Evolutionary conservation across 1,284 basidiomycete species (phyloP).

Genomic region (Pseudozyma hubeiensis): DNA sequence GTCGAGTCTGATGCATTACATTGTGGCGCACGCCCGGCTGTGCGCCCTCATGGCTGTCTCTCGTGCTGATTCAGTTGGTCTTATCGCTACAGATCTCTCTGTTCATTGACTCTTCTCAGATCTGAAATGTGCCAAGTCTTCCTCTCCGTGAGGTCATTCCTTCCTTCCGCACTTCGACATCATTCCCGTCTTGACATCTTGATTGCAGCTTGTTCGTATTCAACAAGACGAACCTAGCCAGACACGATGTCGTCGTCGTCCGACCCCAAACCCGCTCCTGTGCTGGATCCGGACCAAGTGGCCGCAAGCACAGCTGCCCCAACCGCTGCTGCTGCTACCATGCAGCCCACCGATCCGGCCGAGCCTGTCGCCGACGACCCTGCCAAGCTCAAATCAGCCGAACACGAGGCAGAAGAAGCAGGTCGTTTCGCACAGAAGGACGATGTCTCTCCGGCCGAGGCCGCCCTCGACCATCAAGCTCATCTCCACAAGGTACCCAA

Average conservation of each 20-base stretch:
- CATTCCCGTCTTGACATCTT: not conserved
- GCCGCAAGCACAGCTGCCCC: constrained; percentile 29
- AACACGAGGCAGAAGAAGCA: constrained; percentile 21
- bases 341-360: constrained; percentile 26
- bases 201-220: not conserved
- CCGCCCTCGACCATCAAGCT: constrained; percentile 44
- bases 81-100: too few species aligned
- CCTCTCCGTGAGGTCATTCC: not conserved
- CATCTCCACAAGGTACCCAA: constrained; percentile 48
- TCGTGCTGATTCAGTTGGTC: not conserved
- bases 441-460: constrained; percentile 13
- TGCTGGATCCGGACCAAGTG: constrained; percentile 45
- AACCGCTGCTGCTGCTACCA: constrained; percentile 7
- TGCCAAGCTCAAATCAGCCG: constrained; percentile 14
- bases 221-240: not conserved
- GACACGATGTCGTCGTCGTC: constrained; percentile 20
- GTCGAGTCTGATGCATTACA: constrained; percentile 2
- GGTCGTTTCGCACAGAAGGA: constrained; percentile 30
- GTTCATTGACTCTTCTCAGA: too few species aligned
- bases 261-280: constrained; percentile 23
- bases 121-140: too few species aligned
- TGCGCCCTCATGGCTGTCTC: not conserved
- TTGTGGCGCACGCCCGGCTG: constrained; percentile 8
- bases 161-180: not conserved
- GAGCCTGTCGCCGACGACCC: constrained; percentile 25